Evolutionary conservation across 2,329 filamentous ascomycete species (phyloP), one percentile per base, ranked within the genome.

Genomic region (Chrysoporthe cubensis): DNA sequence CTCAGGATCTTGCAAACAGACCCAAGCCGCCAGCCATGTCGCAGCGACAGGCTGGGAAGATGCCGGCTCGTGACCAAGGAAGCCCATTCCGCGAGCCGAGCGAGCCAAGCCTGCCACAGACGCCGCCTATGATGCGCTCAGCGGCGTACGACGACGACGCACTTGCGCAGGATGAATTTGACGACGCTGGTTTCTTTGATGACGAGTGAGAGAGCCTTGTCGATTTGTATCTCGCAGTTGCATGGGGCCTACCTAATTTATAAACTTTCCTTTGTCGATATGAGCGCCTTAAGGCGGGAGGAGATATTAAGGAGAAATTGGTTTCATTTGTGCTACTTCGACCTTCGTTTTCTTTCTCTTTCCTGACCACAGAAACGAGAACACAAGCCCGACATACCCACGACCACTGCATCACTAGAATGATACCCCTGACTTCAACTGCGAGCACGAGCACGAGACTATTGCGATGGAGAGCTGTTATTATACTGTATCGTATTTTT

Each of bases 141-240:
- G 83, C 82, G 68, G 82, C 81, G 43, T 90, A 90, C 75, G 88
- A 90, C 74, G 82, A 82, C 42, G 88, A 90, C 75, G 88, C 88
- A 7, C 67, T 70, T 58, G 84, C 84, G 48, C 82, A 84, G 3
- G 87, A 84, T 67, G 84, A 87, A 65, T 87, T 87, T 77, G 85
- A 88, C 73, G 85, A 88, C 75, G 83, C 85, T 44, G 85, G 84
- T 65, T 88, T 88, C 78, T 76, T 75, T 64, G 74, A 76, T 37
- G 75, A 76, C 37, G 70, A 72, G 42, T 71, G 56, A 62, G 32
- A 42, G 26, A n/a, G 57, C 58, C 40, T 14, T 6, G 37, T 16
- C 9, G 18, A 34, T 11, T 5, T 46, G 42, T n/a, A 43, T n/a
- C n/a, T 21, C 14, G 26, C 32, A 57, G 48, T 37, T 40, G 21